These are phyloP conservation scores for Blastomyces parvus DNA, from an alignment of 2,329 filamentous ascomycete species.

Conservation along the genomic window DNA sequence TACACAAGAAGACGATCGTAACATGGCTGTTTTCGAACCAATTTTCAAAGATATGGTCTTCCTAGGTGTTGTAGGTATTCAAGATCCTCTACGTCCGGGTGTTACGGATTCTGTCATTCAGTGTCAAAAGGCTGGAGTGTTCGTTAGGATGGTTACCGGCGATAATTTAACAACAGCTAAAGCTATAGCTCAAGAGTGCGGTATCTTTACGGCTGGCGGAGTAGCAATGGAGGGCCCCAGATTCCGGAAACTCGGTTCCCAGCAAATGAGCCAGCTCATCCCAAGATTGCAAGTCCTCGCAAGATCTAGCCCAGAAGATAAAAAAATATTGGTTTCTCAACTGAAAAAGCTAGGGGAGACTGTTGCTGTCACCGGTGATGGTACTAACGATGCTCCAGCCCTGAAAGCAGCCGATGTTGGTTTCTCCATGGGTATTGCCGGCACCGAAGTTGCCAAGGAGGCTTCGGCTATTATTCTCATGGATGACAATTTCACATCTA, in stretches of 20 bases:
- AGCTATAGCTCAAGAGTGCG: slow-evolving; percentile 64
- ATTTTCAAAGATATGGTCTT: slow-evolving; percentile 65
- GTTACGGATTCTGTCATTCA: slow-evolving; percentile 58
- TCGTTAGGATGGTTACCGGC: slow-evolving; percentile 64
- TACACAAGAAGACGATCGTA: slow-evolving; percentile 50
- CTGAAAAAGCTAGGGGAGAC: slow-evolving; percentile 54
- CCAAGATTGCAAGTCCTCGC: slow-evolving; percentile 55
- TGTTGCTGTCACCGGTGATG: slow-evolving; percentile 55
- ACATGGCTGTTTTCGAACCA: slow-evolving; percentile 55
- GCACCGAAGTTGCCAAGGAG: slow-evolving; percentile 59
- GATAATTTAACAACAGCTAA: slow-evolving; percentile 63
- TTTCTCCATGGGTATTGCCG: slow-evolving; percentile 59
- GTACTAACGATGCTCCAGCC: slow-evolving; percentile 57
- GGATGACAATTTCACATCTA: slow-evolving; percentile 57
- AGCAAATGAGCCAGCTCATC: slow-evolving; percentile 50
- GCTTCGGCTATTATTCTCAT: slow-evolving; percentile 58
- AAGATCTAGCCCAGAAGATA: slow-evolving; percentile 57
- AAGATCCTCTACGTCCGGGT: slow-evolving; percentile 61
- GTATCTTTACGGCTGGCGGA: slow-evolving; percentile 52
- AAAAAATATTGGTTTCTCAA: slow-evolving; percentile 52
- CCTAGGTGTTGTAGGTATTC: slow-evolving; percentile 62
- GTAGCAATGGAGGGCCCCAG: slow-evolving; percentile 60
- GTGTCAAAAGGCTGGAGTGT: slow-evolving; percentile 59
- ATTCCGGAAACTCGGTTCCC: slow-evolving; percentile 52
- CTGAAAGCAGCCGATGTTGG: slow-evolving; percentile 58